Percentiles rank a stretch among this genome's conserved stretches.
Conservation (phyloP, 2,329 filamentous ascomycete species). For the Escovopsis weberi region DNA sequence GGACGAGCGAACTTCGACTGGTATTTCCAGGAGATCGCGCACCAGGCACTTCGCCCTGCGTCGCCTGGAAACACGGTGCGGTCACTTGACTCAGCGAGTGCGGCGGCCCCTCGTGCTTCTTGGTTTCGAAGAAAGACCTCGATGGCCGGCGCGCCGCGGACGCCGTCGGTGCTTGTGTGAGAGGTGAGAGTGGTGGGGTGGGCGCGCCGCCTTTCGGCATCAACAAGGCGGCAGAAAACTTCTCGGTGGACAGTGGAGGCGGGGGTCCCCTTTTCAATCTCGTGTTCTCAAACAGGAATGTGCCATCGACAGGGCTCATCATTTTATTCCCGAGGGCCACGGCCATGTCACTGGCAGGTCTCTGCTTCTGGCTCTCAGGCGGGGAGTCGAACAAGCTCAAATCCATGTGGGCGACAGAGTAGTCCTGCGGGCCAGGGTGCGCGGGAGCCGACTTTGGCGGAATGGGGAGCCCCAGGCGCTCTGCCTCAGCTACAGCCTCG, state of each 20-base stretch:
- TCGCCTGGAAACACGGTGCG: conserved; percentile 15
- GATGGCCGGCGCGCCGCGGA: too few relatives aligned
- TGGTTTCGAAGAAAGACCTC: too few relatives aligned
- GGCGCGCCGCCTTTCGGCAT: conserved; percentile 34
- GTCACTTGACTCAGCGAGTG: conserved; percentile 20
- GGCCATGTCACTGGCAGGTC: conserved; percentile 37
- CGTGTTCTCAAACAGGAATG: conserved; percentile 27
- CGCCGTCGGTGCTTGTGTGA: conserved; percentile 22
- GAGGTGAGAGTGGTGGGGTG: conserved; percentile 48
- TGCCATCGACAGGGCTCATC: conserved; percentile 73
- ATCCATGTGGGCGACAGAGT: conserved; percentile 30
- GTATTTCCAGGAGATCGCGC: conserved; percentile 19
- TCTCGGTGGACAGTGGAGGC: conserved; percentile 27
- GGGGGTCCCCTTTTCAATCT: too few relatives aligned
- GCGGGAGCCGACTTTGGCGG: conserved; percentile 13
- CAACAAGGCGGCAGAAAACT: conserved; percentile 38
- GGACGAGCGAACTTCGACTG: conserved; percentile 17
- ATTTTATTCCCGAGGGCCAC: conserved; percentile 77
- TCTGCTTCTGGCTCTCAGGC: conserved; percentile 16
- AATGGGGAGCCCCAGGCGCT: conserved; percentile 10
- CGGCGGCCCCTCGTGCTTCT: conserved; percentile 24
- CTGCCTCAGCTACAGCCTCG: conserved; percentile 32
- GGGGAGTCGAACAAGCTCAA: conserved; percentile 22
- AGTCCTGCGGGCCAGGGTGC: conserved; percentile 21
- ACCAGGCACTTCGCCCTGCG: conserved; percentile 17